Conservation (phyloP, 2,329 filamentous ascomycete genomes). For the Phyllosticta citriasiana region DNA sequence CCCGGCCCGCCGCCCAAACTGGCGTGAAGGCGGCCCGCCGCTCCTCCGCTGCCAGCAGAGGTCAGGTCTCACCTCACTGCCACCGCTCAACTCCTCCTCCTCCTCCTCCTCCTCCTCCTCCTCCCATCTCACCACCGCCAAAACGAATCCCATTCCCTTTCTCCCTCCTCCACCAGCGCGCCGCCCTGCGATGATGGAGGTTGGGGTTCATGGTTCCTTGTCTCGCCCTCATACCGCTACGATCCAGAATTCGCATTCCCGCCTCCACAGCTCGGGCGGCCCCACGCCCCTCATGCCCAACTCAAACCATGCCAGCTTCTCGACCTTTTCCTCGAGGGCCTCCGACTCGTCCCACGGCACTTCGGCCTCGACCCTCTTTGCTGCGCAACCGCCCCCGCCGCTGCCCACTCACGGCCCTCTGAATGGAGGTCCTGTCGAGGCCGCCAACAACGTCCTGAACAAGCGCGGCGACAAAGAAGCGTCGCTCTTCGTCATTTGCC, state of each 20-base stretch:
- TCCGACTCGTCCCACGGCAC: conserved; percentile 40
- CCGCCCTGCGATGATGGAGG: conserved; percentile 21
- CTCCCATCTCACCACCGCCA: neutral
- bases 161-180: conserved; percentile 2
- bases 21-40: conserved; percentile 10
- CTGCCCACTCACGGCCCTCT: conserved; percentile 27
- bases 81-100: neutral
- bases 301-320: conserved; percentile 34
- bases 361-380: conserved; percentile 35
- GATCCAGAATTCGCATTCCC: conserved; percentile 12
- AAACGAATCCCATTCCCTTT: neutral
- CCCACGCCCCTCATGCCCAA: conserved; percentile 30
- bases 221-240: conserved; percentile 19
- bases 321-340: conserved; percentile 38
- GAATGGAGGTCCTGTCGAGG: conserved; percentile 55
- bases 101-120: no score
- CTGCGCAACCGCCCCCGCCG: conserved; percentile 20
- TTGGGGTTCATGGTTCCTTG: conserved; percentile 21
- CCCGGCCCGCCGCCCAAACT: conserved; percentile 3
- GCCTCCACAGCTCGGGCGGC: conserved; percentile 17
- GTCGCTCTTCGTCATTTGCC: conserved; percentile 91
- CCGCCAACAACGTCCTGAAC: conserved; percentile 93
- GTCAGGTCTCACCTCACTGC: conserved; percentile 7
- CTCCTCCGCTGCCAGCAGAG: conserved; percentile 4
- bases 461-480: conserved; percentile 84